phyloP scores from a whole-genome alignment of 202 grass and related monocot genomes.

The Dendrocalamus latiflorus region DNA sequence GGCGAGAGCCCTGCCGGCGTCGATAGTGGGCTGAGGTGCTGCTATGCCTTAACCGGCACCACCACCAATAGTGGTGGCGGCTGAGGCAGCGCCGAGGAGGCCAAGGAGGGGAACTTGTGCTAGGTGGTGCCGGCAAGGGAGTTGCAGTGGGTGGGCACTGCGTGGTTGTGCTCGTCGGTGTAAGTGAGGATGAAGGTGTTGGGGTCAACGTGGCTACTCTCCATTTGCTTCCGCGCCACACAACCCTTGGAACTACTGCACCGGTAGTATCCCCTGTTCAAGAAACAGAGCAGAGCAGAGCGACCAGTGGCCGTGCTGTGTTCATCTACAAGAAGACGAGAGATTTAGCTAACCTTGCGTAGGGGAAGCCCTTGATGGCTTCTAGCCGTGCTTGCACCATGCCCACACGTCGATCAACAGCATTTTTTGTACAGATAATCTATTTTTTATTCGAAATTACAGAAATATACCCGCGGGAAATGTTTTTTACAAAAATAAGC shows the following conservation, averaged over 20 bases:
- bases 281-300: not conserved
- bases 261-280: slow-evolving; percentile 82
- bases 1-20: slow-evolving; percentile 49
- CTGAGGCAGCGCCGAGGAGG: not conserved
- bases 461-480: too few species aligned
- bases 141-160: slow-evolving; percentile 71
- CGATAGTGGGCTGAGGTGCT: not conserved
- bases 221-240: slow-evolving; percentile 71
- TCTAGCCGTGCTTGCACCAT: slow-evolving; percentile 95
- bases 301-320: not conserved
- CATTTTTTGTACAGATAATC: too few species aligned
- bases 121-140: slow-evolving; percentile 77
- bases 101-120: slow-evolving; percentile 32
- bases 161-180: slow-evolving; percentile 89
- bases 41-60: not conserved
- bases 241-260: slow-evolving; percentile 89
- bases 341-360: slow-evolving; percentile 44
- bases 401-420: slow-evolving; percentile 82
- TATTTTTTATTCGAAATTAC: too few species aligned
- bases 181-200: slow-evolving; percentile 83
- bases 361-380: slow-evolving; percentile 96
- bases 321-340: not conserved
- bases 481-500: too few species aligned
- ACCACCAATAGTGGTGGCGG: slow-evolving; percentile 17
- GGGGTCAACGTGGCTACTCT: slow-evolving; percentile 66